A percentile compares a stretch with the other conserved stretches of the same genome.
Conservation (phyloP, 1,139 yeast species). For the Yamadazyma sp. region DNA sequence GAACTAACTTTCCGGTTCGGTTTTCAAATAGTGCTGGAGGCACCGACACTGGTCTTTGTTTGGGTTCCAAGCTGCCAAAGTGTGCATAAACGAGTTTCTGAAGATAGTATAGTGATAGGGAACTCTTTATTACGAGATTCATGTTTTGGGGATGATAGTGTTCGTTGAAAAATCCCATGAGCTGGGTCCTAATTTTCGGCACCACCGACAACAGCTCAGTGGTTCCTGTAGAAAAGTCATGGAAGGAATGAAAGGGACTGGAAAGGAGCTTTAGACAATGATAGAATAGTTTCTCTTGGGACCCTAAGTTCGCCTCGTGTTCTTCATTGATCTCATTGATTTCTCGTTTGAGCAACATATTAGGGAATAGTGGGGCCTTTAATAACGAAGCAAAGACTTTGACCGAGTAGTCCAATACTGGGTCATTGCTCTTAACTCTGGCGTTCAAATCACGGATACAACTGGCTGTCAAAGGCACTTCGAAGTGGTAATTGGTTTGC, state of each 20-base stretch:
- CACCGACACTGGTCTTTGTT: not conserved
- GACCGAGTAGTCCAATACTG: slow-evolving; percentile 43
- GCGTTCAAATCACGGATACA: slow-evolving; percentile 5
- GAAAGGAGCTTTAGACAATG: slow-evolving; percentile 60
- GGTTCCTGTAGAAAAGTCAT: slow-evolving; percentile 50
- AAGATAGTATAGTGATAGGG: slow-evolving; percentile 58
- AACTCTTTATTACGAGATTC: slow-evolving; percentile 60
- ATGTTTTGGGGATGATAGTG: slow-evolving; percentile 42
- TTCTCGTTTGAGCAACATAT: slow-evolving; percentile 47
- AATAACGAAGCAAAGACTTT: slow-evolving; percentile 55
- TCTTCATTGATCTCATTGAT: slow-evolving; percentile 63
- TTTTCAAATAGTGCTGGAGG: slow-evolving; percentile 2
- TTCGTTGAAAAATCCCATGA: slow-evolving; percentile 27
- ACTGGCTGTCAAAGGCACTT: slow-evolving; percentile 45
- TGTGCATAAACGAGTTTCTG: slow-evolving; percentile 47
- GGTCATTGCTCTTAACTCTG: slow-evolving; percentile 20
- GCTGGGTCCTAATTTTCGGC: slow-evolving; percentile 21
- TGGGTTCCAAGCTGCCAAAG: slow-evolving; percentile 32
- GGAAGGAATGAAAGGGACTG: slow-evolving; percentile 40
- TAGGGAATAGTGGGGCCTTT: slow-evolving; percentile 48
- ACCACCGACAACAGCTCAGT: slow-evolving; percentile 26
- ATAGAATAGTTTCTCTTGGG: slow-evolving; percentile 46
- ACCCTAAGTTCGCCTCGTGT: slow-evolving; percentile 50
- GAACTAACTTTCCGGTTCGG: slow-evolving; percentile 1
- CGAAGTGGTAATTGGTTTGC: slow-evolving; percentile 60